These are phyloP conservation scores for Suhomyces terraborum DNA, from an alignment of 1,139 yeast species.

Conservation along the genomic window DNA sequence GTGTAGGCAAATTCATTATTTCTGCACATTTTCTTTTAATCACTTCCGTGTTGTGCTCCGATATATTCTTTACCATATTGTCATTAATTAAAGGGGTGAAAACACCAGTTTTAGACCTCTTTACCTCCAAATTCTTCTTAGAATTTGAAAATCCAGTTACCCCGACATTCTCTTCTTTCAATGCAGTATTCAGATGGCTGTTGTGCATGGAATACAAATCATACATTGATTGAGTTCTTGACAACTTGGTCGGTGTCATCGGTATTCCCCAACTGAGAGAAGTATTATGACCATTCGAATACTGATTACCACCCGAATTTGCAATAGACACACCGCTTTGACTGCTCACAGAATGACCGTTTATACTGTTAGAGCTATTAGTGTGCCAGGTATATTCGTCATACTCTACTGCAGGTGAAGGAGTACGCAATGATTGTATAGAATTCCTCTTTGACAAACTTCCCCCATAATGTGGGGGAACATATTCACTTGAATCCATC, in stretches of 20 bases:
- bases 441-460: constrained; percentile 32
- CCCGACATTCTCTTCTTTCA: constrained; percentile 6
- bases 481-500: constrained; percentile 19
- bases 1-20: constrained; percentile 28
- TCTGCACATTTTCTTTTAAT: constrained; percentile 30
- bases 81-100: constrained; percentile 27
- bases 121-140: constrained; percentile 23
- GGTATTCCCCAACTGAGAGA: constrained; percentile 3
- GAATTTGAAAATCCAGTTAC: constrained; percentile 2
- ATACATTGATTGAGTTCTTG: constrained; percentile 44
- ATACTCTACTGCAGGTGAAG: constrained; percentile 50
- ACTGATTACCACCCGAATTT: background rate
- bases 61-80: constrained; percentile 22
- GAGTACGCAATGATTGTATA: constrained; percentile 38
- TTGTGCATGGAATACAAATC: constrained; percentile 30
- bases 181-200: constrained; percentile 6
- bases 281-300: constrained; percentile 2
- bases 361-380: constrained; percentile 1
- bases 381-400: constrained; percentile 45
- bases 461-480: constrained; percentile 19
- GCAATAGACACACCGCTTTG: constrained; percentile 5
- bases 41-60: constrained; percentile 26
- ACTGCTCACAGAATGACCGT: background rate
- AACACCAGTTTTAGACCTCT: constrained; percentile 32
- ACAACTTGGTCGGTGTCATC: constrained; percentile 25